Conservation (phyloP, 768 basidiomycete species). For the Mycena olivaceomarginata region DNA sequence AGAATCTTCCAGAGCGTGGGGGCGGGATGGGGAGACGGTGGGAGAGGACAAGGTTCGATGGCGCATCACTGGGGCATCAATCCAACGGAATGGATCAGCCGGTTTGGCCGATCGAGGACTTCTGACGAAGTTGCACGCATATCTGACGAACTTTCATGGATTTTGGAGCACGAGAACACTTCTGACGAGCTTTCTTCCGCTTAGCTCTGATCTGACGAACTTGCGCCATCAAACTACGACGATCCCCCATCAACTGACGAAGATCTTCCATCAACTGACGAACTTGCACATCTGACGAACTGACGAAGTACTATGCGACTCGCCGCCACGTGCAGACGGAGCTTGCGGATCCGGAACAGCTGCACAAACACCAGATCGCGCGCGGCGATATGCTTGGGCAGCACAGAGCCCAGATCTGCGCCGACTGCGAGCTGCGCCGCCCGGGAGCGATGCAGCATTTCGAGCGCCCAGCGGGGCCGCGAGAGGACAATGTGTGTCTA, state of each 20-base stretch:
- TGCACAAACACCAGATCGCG: constrained; percentile 29
- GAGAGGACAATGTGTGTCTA: constrained; percentile 37
- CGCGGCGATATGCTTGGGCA: constrained; percentile 6
- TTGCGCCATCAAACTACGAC: too few species aligned
- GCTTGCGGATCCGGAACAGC: constrained; percentile 23
- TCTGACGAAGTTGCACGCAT: constrained; percentile 16
- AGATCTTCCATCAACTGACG: background rate
- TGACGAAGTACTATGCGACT: too few species aligned
- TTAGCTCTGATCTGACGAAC: too few species aligned
- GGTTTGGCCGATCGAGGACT: constrained; percentile 11
- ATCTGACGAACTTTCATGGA: background rate
- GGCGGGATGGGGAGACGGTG: too few species aligned
- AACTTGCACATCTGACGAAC: background rate
- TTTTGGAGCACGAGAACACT: too few species aligned
- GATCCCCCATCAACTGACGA: too few species aligned
- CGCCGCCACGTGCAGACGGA: constrained; percentile 6
- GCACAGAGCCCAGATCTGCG: background rate
- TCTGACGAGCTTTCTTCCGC: too few species aligned
- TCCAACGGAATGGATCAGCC: background rate
- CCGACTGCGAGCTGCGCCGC: constrained; percentile 23
- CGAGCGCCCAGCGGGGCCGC: constrained; percentile 36
- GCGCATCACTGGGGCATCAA: background rate
- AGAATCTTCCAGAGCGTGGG: too few species aligned
- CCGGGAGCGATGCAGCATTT: constrained; percentile 36
- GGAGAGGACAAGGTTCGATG: too few species aligned